Evolutionary conservation across 768 basidiomycete species (phyloP).

Genomic region (Tremella yokohamensis): DNA sequence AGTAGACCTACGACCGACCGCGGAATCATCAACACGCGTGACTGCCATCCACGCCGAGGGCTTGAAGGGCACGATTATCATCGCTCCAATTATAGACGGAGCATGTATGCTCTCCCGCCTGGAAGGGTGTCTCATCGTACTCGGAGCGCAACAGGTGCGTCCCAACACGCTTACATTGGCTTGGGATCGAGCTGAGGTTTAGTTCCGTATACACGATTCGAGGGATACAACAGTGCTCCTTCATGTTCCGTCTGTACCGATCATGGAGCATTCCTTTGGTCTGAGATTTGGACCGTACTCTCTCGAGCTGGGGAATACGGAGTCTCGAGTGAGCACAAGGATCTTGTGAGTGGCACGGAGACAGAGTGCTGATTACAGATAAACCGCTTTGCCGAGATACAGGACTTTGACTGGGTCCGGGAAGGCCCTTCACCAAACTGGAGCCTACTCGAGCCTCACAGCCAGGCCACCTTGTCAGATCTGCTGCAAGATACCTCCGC

Average conservation of each 20-base stretch:
- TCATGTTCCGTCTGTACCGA: conserved; percentile 64
- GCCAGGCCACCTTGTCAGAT: no score
- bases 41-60: conserved; percentile 65
- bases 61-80: conserved; percentile 61
- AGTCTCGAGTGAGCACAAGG: no score
- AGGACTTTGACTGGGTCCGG: conserved; percentile 81
- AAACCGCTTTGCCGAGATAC: conserved; percentile 57
- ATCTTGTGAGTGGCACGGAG: neutral
- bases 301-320: neutral
- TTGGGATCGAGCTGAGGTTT: neutral
- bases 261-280: conserved; percentile 69
- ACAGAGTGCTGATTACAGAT: conserved; percentile 37
- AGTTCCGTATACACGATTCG: conserved; percentile 89
- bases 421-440: conserved; percentile 76
- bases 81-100: conserved; percentile 65
- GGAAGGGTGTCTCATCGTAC: conserved; percentile 61
- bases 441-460: conserved; percentile 26
- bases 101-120: conserved; percentile 71
- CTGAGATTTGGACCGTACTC: conserved; percentile 70
- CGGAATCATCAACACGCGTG: conserved; percentile 7
- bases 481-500: no score
- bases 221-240: conserved; percentile 64
- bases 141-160: conserved; percentile 76
- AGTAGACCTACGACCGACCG: conserved; percentile 58
- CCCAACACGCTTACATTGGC: neutral